Evolutionary conservation across 108 stramenopile genomes (phyloP).

Genomic region (Chaetoceros muelleri): DNA sequence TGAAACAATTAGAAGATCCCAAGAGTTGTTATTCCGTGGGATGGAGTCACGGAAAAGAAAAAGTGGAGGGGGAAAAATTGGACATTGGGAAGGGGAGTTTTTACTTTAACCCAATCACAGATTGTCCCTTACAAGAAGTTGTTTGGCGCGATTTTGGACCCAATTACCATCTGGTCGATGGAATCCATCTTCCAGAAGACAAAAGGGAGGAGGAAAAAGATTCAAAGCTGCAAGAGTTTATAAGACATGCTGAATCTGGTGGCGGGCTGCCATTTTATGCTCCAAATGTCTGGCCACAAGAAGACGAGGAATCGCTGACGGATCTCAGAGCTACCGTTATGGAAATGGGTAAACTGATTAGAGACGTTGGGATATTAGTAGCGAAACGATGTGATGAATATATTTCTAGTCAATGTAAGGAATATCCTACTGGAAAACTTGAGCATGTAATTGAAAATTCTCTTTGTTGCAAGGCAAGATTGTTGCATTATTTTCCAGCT

Average conservation of each 20-base stretch:
- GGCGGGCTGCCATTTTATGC: conserved; percentile 61
- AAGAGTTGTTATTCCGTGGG: conserved; percentile 75
- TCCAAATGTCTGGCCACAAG: conserved; percentile 75
- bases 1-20: conserved; percentile 43
- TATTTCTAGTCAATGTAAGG: conserved; percentile 20
- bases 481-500: conserved; percentile 92
- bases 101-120: conserved; percentile 88
- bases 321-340: conserved; percentile 71
- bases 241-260: conserved; percentile 25
- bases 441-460: conserved; percentile 40
- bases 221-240: conserved; percentile 3
- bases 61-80: conserved; percentile 52
- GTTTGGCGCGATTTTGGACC: conserved; percentile 1
- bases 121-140: conserved; percentile 16
- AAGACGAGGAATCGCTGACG: conserved; percentile 47
- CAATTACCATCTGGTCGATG: neutral
- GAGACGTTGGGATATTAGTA: conserved; percentile 61
- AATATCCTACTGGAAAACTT: conserved; percentile 34
- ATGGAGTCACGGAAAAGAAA: conserved; percentile 89
- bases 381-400: conserved; percentile 73
- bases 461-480: conserved; percentile 76
- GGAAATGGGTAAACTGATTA: conserved; percentile 57
- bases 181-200: conserved; percentile 15
- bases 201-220: conserved; percentile 25
- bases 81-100: conserved; percentile 87